Evolutionary conservation across 2,329 filamentous ascomycete genomes (phyloP).

Genomic region (Arthrocladium fulminans): DNA sequence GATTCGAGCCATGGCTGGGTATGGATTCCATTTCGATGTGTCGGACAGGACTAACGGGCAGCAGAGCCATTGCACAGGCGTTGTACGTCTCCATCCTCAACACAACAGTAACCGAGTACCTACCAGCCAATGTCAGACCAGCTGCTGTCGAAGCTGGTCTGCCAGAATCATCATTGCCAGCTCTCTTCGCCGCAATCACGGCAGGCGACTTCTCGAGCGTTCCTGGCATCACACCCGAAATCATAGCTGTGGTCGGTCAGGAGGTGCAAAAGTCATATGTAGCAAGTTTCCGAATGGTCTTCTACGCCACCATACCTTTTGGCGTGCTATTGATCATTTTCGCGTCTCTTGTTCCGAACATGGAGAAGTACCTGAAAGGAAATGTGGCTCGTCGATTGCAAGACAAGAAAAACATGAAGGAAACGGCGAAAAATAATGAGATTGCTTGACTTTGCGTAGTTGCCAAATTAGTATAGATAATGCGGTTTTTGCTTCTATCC

Average conservation of each 20-base stretch:
- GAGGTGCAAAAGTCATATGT: slow-evolving; percentile 34
- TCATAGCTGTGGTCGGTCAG: slow-evolving; percentile 27
- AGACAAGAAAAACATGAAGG: neutral
- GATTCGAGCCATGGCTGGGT: slow-evolving; percentile 17
- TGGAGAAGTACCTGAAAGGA: neutral
- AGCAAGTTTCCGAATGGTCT: slow-evolving; percentile 38
- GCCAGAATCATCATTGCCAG: slow-evolving; percentile 27
- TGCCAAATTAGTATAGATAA: too few relatives aligned
- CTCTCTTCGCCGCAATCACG: slow-evolving; percentile 29
- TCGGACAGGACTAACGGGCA: too few relatives aligned
- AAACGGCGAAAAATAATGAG: neutral
- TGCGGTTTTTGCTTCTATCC: too few relatives aligned
- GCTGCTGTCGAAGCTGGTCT: slow-evolving; percentile 33
- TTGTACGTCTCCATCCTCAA: slow-evolving; percentile 23
- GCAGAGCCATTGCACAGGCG: slow-evolving; percentile 19
- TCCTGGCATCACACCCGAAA: slow-evolving; percentile 27
- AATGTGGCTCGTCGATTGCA: slow-evolving; percentile 5
- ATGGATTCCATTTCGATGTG: too few relatives aligned
- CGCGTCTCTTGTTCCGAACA: neutral
- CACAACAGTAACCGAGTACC: slow-evolving; percentile 10
- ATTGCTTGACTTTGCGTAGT: too few relatives aligned
- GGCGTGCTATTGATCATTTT: slow-evolving; percentile 9
- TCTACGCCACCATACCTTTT: slow-evolving; percentile 15
- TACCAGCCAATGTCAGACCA: slow-evolving; percentile 24
- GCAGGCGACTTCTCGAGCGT: slow-evolving; percentile 25